Evolutionary conservation across 2,329 filamentous ascomycete species (phyloP), one percentile per base, ranked within the genome.

Genomic region (Fusarium subglutinans): DNA sequence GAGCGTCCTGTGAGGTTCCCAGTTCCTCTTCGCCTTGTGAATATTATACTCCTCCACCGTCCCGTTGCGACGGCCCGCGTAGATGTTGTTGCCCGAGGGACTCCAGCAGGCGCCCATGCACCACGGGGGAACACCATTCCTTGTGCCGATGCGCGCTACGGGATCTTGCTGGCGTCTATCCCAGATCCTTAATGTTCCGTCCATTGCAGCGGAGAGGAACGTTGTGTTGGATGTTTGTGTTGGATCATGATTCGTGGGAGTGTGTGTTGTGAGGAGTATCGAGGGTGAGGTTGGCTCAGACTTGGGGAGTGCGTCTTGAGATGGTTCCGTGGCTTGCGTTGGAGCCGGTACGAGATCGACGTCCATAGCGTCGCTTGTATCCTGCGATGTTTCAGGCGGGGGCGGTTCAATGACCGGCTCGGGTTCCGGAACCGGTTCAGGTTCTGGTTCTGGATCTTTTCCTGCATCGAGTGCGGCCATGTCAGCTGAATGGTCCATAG

Each of bases 91-190:
- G 20, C 96, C 96, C 80, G 98, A 94, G 1, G 95, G 95, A 62
- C 93, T 96, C 96, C 96, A 99, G 84, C 95, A 98, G 2, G 95
- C 94, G 75, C 94, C 95, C 91, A 98, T 98, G 82, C 96, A 98
- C 96, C 96, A 99, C 1, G 96, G 96, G 3, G 96, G 96, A 2
- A 94, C 93, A 24, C 91, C 91, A 17, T 90, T 89, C 17, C 91
- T 87, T 24, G 93, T 94, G 3, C 88, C 87, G 64, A 98, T 96
- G 35, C 92, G 90, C 6, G 96, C 95, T 4, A 98, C 87, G 0
- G 96, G 93, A 41, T 92, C 89, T 3, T 89, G 89, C 72, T 93
- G 90, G 26, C 96, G 91, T 7, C 92, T 87, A 79, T 99, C 97
- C 96, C 96, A 99, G 74, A 99, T 91, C n/a, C 95, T 92, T 50